These are phyloP conservation scores for Chytriomyces sp. DNA, from an alignment of 192 early-diverging fungal genomes.

Conservation along the genomic window DNA sequence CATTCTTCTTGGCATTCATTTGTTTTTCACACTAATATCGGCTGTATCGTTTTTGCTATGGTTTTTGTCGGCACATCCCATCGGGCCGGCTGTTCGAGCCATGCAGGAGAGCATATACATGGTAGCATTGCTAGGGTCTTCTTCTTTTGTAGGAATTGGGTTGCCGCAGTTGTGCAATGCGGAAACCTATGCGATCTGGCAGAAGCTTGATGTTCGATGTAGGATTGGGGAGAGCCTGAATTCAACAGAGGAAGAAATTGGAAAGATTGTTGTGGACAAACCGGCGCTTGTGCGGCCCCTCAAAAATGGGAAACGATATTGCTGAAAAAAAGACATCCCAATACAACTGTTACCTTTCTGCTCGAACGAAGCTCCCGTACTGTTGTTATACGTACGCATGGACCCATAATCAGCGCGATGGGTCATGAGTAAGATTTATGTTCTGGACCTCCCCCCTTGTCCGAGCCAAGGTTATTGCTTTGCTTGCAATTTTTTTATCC, in stretches of 20 bases:
- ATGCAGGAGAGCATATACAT: conserved; percentile 27
- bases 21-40: background rate
- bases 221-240: conserved; percentile 30
- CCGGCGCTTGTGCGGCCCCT: conserved; percentile 4
- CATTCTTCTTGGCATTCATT: conserved; percentile 8
- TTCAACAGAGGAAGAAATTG: conserved; percentile 17
- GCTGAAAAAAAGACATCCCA: background rate
- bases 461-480: too few species aligned
- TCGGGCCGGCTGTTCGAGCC: conserved; percentile 23
- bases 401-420: too few species aligned
- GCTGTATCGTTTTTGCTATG: conserved; percentile 9
- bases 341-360: too few species aligned
- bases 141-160: conserved; percentile 13
- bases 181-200: conserved; percentile 33
- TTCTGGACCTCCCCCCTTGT: too few species aligned
- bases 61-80: conserved; percentile 18
- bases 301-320: conserved; percentile 2
- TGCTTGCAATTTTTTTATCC: too few species aligned
- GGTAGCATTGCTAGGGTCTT: conserved; percentile 15
- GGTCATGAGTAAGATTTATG: too few species aligned
- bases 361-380: too few species aligned
- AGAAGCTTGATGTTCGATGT: conserved; percentile 23
- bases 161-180: conserved; percentile 25
- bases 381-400: too few species aligned
- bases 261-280: conserved; percentile 33